Base-by-base conservation (phyloP, 2,329 filamentous ascomycete species). In the Stagonosporopsis cucurbitacearum region DNA sequence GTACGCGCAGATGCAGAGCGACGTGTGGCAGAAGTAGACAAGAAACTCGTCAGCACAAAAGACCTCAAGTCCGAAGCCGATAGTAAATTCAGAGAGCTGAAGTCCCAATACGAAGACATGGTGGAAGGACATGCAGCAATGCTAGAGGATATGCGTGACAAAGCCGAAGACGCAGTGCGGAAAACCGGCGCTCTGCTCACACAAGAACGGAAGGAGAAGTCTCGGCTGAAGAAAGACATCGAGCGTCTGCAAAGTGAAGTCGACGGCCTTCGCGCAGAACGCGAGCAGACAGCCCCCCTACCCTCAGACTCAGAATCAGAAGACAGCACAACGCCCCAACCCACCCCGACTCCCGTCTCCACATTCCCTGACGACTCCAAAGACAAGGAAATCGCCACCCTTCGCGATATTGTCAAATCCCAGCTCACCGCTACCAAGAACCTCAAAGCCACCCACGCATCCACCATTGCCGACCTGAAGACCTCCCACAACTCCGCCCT, bases 131-230 rank as follows among this genome's bases (percentile, higher is more conserved):
- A 72, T 25, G 64, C 70, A 44, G 54, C 62, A 2, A 60, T 65
- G 37, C 43, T 72, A 23, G 65, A 70, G 45, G 64, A 70, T 23
- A 62, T 73, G 12, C 71, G 70, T 19, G 63, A 67, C 9, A 75
- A 69, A 32, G 72, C 73, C 5, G 72, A 75, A 51, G 72, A 75
- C 40, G 72, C 69, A 3, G 65, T 75, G 2, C 64, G 69, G 45
- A 75, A 74, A 57, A 66, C 68, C 4, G 67, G 68, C 33, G 59
- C 63, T 9, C 56, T 75, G 6, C 63, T 75, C 4, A 63, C 72
- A 22, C 66, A 69, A n/a, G 71, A 75, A 50, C 63, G 71, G 23
- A 67, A 51, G 32, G 72, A 74, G 43, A 75, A 71, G 59, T 63
- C 62, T 30, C 62, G 66, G 23, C 39, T 69, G 15, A 42, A 54